Evolutionary conservation across 164 flowering plant genomes (phyloP).

Genomic region (Magnolia officinalis): DNA sequence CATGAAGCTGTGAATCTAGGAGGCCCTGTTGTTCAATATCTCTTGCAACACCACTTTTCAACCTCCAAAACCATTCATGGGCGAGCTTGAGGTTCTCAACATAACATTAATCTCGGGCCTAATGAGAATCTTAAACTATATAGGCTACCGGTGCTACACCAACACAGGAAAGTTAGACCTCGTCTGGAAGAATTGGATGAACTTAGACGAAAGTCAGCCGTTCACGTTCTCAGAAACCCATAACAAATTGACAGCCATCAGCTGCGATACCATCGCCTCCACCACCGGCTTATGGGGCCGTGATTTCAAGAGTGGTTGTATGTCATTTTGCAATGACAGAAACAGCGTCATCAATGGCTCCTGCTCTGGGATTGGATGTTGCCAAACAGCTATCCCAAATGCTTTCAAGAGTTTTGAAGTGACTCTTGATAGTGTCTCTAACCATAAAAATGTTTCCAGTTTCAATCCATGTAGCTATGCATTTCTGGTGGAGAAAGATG

Average conservation of each 20-base stretch:
- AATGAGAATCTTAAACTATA: background rate
- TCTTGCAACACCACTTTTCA: background rate
- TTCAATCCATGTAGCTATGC: constrained; percentile 19
- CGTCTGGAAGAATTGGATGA: background rate
- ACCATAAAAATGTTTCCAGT: background rate
- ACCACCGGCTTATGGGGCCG: background rate
- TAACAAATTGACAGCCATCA: background rate
- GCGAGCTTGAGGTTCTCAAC: background rate
- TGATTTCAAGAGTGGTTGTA: background rate
- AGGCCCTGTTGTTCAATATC: background rate
- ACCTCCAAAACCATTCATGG: background rate
- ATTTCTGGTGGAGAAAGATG: constrained; percentile 3
- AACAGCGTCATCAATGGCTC: background rate
- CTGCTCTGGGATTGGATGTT: background rate
- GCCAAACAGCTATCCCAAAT: constrained; percentile 7
- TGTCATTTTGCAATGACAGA: background rate
- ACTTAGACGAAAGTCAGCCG: background rate
- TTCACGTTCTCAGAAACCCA: background rate
- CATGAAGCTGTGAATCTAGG: too few species aligned
- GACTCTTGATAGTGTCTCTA: background rate
- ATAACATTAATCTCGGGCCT: background rate
- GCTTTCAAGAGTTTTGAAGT: background rate
- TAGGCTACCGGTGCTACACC: background rate
- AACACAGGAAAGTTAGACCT: background rate
- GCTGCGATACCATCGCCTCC: background rate